These are phyloP conservation scores for Colletotrichum cordylinicola DNA, from an alignment of 2,329 filamentous ascomycete genomes.

Conservation along the genomic window DNA sequence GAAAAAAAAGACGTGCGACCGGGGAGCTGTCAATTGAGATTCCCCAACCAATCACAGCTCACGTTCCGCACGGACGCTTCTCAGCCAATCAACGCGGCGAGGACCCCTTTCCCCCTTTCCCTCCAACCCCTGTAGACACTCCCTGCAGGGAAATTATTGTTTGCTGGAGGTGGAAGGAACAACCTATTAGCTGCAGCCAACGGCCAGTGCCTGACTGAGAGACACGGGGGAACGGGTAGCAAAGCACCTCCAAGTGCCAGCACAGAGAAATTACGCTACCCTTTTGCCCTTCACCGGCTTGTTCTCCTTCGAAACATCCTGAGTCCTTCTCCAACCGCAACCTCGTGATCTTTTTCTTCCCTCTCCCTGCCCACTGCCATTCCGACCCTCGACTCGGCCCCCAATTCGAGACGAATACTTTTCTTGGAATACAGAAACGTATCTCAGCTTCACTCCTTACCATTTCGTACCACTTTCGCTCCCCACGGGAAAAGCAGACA, in stretches of 20 bases:
- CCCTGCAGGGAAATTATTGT: constrained; percentile 54
- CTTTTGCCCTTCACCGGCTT: constrained; percentile 24
- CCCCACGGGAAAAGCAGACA: constrained; percentile 35
- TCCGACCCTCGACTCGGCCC: constrained; percentile 28
- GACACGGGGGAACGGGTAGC: constrained; percentile 13
- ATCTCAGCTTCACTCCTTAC: constrained; percentile 32
- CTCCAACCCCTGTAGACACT: constrained; percentile 44
- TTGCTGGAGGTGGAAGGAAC: constrained; percentile 45
- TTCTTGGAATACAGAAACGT: constrained; percentile 40
- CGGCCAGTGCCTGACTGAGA: constrained; percentile 19
- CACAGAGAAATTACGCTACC: constrained; percentile 38
- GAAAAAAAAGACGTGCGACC: constrained; percentile 15
- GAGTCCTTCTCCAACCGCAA: neutral
- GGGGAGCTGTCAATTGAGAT: constrained; percentile 17
- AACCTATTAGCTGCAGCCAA: constrained; percentile 24
- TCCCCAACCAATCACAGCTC: constrained; percentile 22
- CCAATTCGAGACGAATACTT: constrained; percentile 27
- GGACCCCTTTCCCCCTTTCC: constrained; percentile 44
- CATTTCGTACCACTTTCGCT: constrained; percentile 34
- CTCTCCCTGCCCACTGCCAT: constrained; percentile 15
- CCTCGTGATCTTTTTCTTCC: constrained; percentile 19
- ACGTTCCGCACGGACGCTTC: constrained; percentile 1
- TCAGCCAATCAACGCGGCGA: constrained; percentile 18
- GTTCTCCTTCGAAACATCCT: constrained; percentile 24
- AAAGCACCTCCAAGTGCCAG: constrained; percentile 31